A percentile compares a stretch with the other conserved stretches of the same genome.
Evolutionary conservation across 495 filamentous ascomycete genomes (phyloP).

Genomic region (Aspergillus conjunctus): DNA sequence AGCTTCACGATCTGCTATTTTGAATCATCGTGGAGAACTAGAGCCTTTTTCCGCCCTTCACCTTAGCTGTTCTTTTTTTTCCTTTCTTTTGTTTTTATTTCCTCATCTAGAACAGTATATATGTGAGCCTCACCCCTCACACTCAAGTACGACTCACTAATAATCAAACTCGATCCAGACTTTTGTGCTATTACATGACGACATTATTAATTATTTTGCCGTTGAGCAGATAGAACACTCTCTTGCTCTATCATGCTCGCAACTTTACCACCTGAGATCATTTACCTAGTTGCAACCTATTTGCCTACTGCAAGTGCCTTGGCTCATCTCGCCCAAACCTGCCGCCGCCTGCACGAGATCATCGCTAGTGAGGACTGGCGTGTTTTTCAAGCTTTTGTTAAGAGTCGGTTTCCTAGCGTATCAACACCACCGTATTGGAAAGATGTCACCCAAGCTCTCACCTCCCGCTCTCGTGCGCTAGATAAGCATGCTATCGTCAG

Average conservation of each 20-base stretch:
- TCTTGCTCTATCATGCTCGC: conserved; percentile 39
- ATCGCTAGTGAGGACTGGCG: conserved; percentile 58
- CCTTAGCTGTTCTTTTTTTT: not conserved
- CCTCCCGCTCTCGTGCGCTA: conserved; percentile 60
- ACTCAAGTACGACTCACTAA: not conserved
- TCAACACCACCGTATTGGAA: conserved; percentile 47
- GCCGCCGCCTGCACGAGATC: conserved; percentile 51
- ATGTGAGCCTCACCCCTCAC: no score
- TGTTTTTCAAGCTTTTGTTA: conserved; percentile 53
- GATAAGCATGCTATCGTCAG: conserved; percentile 61
- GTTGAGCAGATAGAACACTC: not conserved
- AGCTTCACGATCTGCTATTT: not conserved
- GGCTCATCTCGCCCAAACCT: conserved; percentile 51
- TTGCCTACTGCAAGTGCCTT: conserved; percentile 56
- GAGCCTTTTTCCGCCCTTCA: not conserved
- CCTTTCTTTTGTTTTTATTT: not conserved
- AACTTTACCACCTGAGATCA: conserved; percentile 63
- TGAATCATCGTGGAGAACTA: not conserved
- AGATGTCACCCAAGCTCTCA: conserved; percentile 58
- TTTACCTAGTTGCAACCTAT: conserved; percentile 56
- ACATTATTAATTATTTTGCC: not conserved
- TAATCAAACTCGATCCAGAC: not conserved
- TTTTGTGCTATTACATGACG: not conserved
- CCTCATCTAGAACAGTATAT: not conserved
- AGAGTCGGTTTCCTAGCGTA: conserved; percentile 53